phyloP scores from a whole-genome alignment of 1,284 basidiomycete genomes.

The Tilletia setariae region DNA sequence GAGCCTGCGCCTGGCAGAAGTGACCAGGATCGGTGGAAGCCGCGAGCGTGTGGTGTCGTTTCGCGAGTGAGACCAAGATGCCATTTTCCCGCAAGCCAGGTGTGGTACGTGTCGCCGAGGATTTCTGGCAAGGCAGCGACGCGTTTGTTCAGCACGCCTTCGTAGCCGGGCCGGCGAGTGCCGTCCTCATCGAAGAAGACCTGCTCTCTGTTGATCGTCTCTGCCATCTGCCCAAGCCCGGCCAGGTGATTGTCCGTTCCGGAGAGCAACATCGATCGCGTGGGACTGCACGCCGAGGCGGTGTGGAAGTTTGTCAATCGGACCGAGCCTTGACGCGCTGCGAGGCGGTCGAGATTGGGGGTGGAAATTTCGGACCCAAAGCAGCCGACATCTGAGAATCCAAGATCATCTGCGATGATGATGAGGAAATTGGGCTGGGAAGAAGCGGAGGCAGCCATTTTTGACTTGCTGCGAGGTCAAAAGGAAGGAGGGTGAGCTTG shows the following conservation, averaged over 20 bases:
- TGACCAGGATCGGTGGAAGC: constrained; percentile 48
- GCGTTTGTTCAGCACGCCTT: constrained; percentile 34
- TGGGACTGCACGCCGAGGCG: constrained; percentile 35
- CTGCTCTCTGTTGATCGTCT: constrained; percentile 29
- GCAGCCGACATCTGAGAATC: constrained; percentile 36
- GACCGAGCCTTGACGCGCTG: constrained; percentile 23
- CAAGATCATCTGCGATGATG: constrained; percentile 39
- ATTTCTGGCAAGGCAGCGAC: constrained; percentile 51
- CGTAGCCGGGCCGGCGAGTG: constrained; percentile 24
- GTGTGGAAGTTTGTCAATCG: constrained; percentile 37
- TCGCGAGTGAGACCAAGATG: constrained; percentile 49
- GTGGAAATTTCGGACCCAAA: constrained; percentile 43
- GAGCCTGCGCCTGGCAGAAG: constrained; percentile 49
- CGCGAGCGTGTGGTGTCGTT: constrained; percentile 35
- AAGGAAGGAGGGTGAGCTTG: no score
- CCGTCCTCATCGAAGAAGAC: background rate
- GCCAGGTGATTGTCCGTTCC: constrained; percentile 39
- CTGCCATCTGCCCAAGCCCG: constrained; percentile 48
- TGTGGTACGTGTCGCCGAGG: constrained; percentile 31
- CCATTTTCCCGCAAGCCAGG: constrained; percentile 45
- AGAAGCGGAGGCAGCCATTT: background rate
- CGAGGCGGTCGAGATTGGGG: constrained; percentile 44
- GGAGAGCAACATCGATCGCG: constrained; percentile 30
- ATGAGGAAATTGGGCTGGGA: constrained; percentile 37
- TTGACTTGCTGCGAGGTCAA: no score